Conservation (phyloP, 2,329 filamentous ascomycete genomes). For the Diaporthe humulicola region DNA sequence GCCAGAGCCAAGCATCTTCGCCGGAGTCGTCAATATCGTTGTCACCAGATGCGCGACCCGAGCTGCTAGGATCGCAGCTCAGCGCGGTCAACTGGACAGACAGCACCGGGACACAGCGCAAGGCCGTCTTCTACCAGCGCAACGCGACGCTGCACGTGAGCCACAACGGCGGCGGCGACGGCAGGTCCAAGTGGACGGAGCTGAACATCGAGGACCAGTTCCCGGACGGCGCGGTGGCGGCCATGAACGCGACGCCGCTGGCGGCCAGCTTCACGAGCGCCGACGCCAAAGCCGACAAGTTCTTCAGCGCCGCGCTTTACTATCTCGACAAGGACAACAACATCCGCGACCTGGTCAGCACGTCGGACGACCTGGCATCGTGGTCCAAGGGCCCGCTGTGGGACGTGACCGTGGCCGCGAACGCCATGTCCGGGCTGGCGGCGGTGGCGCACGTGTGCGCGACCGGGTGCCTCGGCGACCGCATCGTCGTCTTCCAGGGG, state of each 20-base stretch:
- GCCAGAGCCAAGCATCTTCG: background rate
- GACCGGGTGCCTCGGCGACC: background rate
- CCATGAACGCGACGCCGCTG: slow-evolving; percentile 7
- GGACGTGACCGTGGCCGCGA: background rate
- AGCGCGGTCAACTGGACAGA: slow-evolving; percentile 27
- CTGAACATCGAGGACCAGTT: background rate
- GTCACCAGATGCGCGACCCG: background rate
- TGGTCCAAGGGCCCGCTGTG: slow-evolving; percentile 8
- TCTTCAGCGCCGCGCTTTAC: background rate
- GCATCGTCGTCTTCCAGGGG: background rate
- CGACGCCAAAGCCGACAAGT: background rate
- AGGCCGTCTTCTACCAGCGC: background rate
- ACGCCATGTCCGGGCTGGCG: background rate
- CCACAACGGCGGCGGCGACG: background rate
- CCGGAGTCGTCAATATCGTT: background rate
- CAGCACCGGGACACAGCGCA: background rate
- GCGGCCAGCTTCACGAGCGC: background rate
- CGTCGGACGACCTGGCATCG: background rate
- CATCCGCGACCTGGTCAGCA: background rate
- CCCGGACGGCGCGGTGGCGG: background rate
- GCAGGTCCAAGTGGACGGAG: background rate
- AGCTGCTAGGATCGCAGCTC: background rate
- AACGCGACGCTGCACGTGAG: background rate
- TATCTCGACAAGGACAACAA: background rate
- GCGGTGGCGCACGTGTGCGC: background rate